Conservation (phyloP, 805 yeast genomes). For the Sugiyamaella americana region DNA sequence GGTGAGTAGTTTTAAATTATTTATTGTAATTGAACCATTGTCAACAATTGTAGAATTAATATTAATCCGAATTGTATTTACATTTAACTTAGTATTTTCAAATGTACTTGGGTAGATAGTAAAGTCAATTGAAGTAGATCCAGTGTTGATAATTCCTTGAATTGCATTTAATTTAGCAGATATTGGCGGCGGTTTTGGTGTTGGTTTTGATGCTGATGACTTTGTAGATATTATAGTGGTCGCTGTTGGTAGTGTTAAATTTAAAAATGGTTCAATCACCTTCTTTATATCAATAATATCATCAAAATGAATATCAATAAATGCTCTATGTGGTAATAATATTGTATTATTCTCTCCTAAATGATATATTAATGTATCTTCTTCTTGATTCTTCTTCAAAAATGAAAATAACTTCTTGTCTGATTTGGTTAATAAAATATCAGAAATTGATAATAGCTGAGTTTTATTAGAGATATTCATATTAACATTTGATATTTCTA, state of each 20-base stretch:
- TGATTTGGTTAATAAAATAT: background rate
- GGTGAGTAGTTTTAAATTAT: too few species aligned
- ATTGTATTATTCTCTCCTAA: background rate
- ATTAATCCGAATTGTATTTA: conserved; percentile 6
- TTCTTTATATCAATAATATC: background rate
- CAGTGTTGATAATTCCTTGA: background rate
- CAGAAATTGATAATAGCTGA: background rate
- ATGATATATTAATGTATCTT: conserved; percentile 8
- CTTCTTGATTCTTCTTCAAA: conserved; percentile 1
- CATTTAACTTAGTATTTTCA: conserved; percentile 4
- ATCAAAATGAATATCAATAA: background rate
- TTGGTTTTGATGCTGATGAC: background rate
- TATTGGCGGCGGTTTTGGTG: too few species aligned
- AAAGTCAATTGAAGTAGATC: background rate
- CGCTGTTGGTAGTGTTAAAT: background rate
- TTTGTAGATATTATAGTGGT: too few species aligned
- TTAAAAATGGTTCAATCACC: background rate
- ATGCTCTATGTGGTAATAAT: conserved; percentile 8
- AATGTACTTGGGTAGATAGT: background rate
- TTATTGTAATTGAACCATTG: too few species aligned
- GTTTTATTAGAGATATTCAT: background rate
- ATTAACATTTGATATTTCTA: background rate
- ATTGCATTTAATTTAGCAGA: background rate
- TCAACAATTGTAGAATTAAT: too few species aligned
- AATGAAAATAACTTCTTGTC: background rate